Evolutionary conservation across 176 grass and related monocot species (phyloP).

Genomic region (Hyparrhenia diplandra): DNA sequence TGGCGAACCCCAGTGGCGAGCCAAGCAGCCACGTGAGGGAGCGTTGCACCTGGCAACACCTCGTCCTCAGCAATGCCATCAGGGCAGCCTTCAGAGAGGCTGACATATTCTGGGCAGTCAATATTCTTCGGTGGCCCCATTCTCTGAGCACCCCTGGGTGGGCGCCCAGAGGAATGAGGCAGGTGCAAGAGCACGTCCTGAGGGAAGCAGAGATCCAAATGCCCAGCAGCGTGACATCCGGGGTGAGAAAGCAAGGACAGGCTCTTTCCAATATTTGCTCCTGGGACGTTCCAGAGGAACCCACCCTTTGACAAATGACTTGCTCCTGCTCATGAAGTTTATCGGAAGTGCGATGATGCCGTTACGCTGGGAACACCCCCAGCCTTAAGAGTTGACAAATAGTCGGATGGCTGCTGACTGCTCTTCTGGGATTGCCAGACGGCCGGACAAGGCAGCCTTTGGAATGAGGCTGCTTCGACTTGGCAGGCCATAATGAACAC

Average conservation of each 20-base stretch:
- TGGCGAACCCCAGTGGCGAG: constrained; percentile 55
- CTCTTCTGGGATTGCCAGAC: constrained; percentile 1
- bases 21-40: constrained; percentile 38
- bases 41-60: constrained; percentile 18
- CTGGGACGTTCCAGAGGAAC: constrained; percentile 54
- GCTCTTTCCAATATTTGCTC: constrained; percentile 81
- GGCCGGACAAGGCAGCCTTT: not conserved
- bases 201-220: constrained; percentile 52
- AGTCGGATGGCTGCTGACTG: not conserved
- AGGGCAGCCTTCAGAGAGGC: constrained; percentile 50
- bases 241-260: constrained; percentile 40
- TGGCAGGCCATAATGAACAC: not conserved
- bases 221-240: constrained; percentile 28
- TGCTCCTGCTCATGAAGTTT: constrained; percentile 20
- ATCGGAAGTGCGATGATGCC: not conserved
- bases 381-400: not conserved
- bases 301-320: constrained; percentile 57
- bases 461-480: not conserved
- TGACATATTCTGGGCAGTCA: constrained; percentile 68
- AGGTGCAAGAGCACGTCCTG: constrained; percentile 30
- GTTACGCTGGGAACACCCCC: not conserved
- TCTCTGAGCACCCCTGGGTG: constrained; percentile 39
- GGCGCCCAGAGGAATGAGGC: constrained; percentile 33
- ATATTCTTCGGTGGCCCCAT: constrained; percentile 99
- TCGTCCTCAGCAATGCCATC: constrained; percentile 37